Evolutionary conservation across 176 grass and related monocot genomes (phyloP).

Genomic region (Echinochloa phyllopogon): DNA sequence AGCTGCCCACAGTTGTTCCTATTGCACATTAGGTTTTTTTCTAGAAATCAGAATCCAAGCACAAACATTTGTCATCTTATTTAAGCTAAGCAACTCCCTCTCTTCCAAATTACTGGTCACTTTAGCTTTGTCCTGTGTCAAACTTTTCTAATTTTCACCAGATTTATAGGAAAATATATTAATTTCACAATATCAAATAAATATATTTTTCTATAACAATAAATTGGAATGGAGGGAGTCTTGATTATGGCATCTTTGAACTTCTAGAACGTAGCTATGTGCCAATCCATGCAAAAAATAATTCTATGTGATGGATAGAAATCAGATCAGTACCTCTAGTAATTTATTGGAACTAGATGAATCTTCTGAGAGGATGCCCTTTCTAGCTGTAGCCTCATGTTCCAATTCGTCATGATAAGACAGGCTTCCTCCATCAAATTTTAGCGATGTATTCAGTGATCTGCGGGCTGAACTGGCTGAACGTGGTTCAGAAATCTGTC

Average conservation of each 20-base stretch:
- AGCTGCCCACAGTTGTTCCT: background rate
- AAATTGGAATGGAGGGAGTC: too few species aligned
- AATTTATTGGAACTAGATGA: constrained; percentile 13
- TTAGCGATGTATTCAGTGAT: constrained; percentile 63
- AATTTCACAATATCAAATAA: too few species aligned
- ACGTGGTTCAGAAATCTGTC: constrained; percentile 59
- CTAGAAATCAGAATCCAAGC: constrained; percentile 14
- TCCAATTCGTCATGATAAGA: constrained; percentile 33
- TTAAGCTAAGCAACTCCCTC: background rate
- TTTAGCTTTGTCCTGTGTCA: too few species aligned
- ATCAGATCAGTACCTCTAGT: constrained; percentile 47
- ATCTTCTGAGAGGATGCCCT: constrained; percentile 51
- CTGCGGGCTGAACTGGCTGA: constrained; percentile 77
- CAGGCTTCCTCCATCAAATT: constrained; percentile 44
- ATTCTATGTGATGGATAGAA: background rate
- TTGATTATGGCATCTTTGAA: background rate
- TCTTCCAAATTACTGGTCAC: too few species aligned
- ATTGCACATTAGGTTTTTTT: constrained; percentile 9
- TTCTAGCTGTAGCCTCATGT: constrained; percentile 37
- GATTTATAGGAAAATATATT: too few species aligned
- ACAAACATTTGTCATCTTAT: constrained; percentile 16
- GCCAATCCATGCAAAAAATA: constrained; percentile 4
- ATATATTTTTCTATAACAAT: too few species aligned
- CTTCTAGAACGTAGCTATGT: background rate
- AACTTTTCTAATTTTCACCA: too few species aligned